Percentiles rank a stretch among this genome's conserved stretches.
Conservation (phyloP, 2,329 filamentous ascomycete species). For the Pseudonectria foliicola region DNA sequence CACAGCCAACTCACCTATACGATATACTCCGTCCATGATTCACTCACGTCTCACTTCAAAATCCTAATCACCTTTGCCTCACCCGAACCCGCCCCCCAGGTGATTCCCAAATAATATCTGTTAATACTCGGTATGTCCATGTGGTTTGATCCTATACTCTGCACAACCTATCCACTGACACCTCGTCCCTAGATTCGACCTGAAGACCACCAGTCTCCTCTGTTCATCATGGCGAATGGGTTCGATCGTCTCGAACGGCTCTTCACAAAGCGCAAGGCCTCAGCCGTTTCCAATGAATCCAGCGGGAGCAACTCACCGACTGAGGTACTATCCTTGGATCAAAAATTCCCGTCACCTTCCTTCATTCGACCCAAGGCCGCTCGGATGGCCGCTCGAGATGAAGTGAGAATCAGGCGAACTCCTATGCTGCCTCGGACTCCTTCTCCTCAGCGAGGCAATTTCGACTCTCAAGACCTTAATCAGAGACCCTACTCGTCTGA, state of each 20-base stretch:
- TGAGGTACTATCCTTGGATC: constrained; percentile 19
- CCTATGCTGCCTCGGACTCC: constrained; percentile 19
- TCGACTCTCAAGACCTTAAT: constrained; percentile 8
- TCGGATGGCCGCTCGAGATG: constrained; percentile 52
- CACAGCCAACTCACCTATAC: constrained; percentile 14
- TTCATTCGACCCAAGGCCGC: constrained; percentile 49
- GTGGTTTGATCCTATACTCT: too few species aligned
- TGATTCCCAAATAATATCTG: too few species aligned
- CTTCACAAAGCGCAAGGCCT: constrained; percentile 39
- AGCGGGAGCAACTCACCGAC: constrained; percentile 16
- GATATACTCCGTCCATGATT: constrained; percentile 13
- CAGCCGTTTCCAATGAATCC: constrained; percentile 15
- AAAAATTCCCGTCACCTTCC: constrained; percentile 43
- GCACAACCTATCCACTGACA: constrained; percentile 14
- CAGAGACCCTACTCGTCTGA: constrained; percentile 13
- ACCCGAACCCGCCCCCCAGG: too few species aligned
- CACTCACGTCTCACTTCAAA: constrained; percentile 2
- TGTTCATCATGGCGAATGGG: constrained; percentile 38
- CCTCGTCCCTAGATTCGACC: neutral
- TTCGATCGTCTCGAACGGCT: constrained; percentile 45
- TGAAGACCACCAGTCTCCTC: neutral
- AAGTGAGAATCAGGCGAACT: constrained; percentile 27
- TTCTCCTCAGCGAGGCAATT: constrained; percentile 13
- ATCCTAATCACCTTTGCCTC: too few species aligned
- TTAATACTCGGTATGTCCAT: too few species aligned